Evolutionary conservation across 1,284 basidiomycete genomes (phyloP).

Genomic region (Cutaneotrichosporon cutaneum): DNA sequence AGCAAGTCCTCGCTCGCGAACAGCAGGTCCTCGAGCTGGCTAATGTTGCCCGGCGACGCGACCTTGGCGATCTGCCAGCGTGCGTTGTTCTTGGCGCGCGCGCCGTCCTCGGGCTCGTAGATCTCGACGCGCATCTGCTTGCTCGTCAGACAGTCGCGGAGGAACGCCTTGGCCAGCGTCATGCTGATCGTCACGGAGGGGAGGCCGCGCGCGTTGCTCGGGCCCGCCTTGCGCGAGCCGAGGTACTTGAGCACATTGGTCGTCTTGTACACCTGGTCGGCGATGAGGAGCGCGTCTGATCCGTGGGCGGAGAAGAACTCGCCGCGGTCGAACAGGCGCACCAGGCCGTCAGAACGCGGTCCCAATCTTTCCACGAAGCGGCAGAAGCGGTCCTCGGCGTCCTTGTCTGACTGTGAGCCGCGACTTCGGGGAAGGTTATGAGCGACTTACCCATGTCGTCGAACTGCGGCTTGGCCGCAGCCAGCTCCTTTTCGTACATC

Average conservation of each 20-base stretch:
- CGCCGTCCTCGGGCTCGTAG: conserved; percentile 69
- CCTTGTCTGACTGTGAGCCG: conserved; percentile 54
- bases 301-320: conserved; percentile 90
- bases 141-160: conserved; percentile 85
- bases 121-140: conserved; percentile 95
- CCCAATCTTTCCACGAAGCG: conserved; percentile 69
- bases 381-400: conserved; percentile 72
- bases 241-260: conserved; percentile 82
- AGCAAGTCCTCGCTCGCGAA: conserved; percentile 81
- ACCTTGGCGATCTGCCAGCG: conserved; percentile 77
- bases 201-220: conserved; percentile 54
- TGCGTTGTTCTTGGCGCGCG: conserved; percentile 64
- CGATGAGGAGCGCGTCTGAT: conserved; percentile 81
- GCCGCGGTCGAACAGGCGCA: conserved; percentile 77
- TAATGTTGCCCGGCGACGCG: conserved; percentile 85
- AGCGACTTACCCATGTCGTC: conserved; percentile 43
- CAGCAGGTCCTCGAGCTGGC: conserved; percentile 88
- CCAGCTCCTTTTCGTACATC: conserved; percentile 51
- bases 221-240: conserved; percentile 38
- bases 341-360: conserved; percentile 57
- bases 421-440: too few relatives aligned
- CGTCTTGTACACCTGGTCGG: conserved; percentile 74
- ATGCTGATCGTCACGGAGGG: conserved; percentile 76
- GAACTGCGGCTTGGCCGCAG: conserved; percentile 45
- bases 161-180: conserved; percentile 77